Base-by-base conservation (phyloP, 129 eudicot species). In the Tagetes patula region DNA sequence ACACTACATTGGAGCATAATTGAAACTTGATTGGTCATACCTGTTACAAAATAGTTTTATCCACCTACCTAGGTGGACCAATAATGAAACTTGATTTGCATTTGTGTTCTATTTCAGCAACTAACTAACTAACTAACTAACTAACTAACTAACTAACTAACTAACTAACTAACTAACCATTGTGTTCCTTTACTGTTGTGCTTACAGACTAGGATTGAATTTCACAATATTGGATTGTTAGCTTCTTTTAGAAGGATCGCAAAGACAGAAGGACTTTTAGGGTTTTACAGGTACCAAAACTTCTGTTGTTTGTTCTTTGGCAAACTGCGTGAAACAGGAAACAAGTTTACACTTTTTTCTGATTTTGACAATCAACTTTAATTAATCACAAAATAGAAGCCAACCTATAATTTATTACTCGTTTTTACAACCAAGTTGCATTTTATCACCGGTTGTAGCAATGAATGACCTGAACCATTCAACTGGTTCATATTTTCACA, bases 191-290 rank as follows among this genome's bases (percentile, higher is more conserved):
- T 46, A 68, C 68, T 66, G 13, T 56, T 73, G 38, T 14, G 50
- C 10, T 75, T 53, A 74, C 86, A 94, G 98, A 94, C 98, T 9
- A 88, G 98, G 85, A 84, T 84, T 71, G 96, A 90, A 73, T 94
- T 75, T 68, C 91, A 82, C 48, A 85, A 84, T 75, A 82, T 86
- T 56, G 98, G 98, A 75, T 80, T 94, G 52, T 60, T 81, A 48
- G 96, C 93, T 13, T 94, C 98, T 63, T 90, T 84, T 69, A 67
- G 74, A 64, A 88, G 92, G 81, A 90, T 94, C 77, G 93, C 93
- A 55, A 83, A 82, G 70, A 88, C 93, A 65, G 98, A 94, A 83
- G 98, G 98, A 45, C 43, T 87, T 46, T 74, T 77, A 36, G 98
- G 97, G 66, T 90, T 94, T 79, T 94, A 90, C 85, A 94, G 97